phyloP scores from a whole-genome alignment of 805 yeast species.

The Kregervanrija delftensis region DNA sequence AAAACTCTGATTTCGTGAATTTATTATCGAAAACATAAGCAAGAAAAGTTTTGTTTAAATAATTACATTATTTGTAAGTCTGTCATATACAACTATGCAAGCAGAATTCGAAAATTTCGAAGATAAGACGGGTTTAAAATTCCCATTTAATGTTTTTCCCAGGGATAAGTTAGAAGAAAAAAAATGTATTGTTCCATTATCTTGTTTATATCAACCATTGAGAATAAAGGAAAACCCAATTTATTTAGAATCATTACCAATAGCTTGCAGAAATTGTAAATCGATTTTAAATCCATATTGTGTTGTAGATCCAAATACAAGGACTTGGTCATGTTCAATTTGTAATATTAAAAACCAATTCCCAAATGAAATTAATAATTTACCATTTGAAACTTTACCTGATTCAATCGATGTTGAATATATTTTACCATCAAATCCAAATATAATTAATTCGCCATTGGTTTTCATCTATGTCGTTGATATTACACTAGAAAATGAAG shows the following conservation, averaged over 20 bases:
- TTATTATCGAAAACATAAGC: too few relatives aligned
- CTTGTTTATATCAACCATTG: slow-evolving; percentile 54
- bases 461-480: slow-evolving; percentile 52
- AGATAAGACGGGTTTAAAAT: slow-evolving; percentile 66
- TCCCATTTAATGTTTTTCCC: slow-evolving; percentile 66
- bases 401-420: slow-evolving; percentile 48
- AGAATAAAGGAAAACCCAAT: slow-evolving; percentile 37
- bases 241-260: slow-evolving; percentile 32
- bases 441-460: slow-evolving; percentile 24
- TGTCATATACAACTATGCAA: slow-evolving; percentile 4
- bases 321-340: slow-evolving; percentile 49
- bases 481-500: slow-evolving; percentile 44
- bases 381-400: slow-evolving; percentile 33
- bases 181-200: slow-evolving; percentile 47
- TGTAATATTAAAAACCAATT: slow-evolving; percentile 43
- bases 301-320: slow-evolving; percentile 25
- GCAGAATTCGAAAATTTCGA: slow-evolving; percentile 46
- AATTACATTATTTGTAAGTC: neutral
- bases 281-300: slow-evolving; percentile 49
- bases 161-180: slow-evolving; percentile 45
- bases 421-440: slow-evolving; percentile 18
- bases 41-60: too few relatives aligned
- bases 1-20: too few relatives aligned
- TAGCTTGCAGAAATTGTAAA: slow-evolving; percentile 49
- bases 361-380: slow-evolving; percentile 18